Evolutionary conservation across 2,329 filamentous ascomycete genomes (phyloP), one percentile per base, ranked within the genome.

Genomic region (Fusarium sp.): DNA sequence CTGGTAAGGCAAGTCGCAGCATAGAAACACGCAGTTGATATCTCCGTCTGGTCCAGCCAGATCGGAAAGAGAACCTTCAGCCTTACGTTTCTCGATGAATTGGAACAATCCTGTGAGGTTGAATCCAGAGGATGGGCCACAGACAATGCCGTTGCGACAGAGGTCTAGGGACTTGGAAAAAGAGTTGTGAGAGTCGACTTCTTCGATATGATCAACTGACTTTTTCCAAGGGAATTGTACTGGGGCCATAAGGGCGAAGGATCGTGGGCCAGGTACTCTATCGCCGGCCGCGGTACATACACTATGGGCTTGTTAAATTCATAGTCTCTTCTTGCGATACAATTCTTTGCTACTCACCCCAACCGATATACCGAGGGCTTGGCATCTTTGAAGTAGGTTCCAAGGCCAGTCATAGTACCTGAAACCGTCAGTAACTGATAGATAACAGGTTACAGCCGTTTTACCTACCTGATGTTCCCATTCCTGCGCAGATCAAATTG

Each of bases 1-100:
- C 72, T 89, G 87, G 66, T 90, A 89, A 0, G 88, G 88, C 28
- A 90, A 67, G 58, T 90, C 88, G 59, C 87, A 89, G 76, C 87
- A 90, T 4, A 89, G 74, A 73, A 90, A 90, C 1, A 87, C 86
- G 45, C 84, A 87, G 62, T 84, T 80, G 3, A 85, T 78, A 50
- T 81, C 77, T 2, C 84, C 84, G 33, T 83, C 79, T 1, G 77
- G 73, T 1, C 81, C 82, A 1, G 80, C 78, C 2, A 88, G 74
- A 11, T 83, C 77, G 1, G 74, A 36, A 13, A 88, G 75, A 0
- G 77, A 82, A 1, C 81, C 83, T 0, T 78, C 79, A 0, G 74
- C 69, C 68, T 87, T 87, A 16, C 79, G 78, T 62, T 82, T 84
- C 52, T 83, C 79, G 2, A 89, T 72, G 66, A 84, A 83, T 41